These are phyloP conservation scores for Neophaeococcomyces mojaviensis DNA, from an alignment of 2,329 filamentous ascomycete species.

Conservation along the genomic window DNA sequence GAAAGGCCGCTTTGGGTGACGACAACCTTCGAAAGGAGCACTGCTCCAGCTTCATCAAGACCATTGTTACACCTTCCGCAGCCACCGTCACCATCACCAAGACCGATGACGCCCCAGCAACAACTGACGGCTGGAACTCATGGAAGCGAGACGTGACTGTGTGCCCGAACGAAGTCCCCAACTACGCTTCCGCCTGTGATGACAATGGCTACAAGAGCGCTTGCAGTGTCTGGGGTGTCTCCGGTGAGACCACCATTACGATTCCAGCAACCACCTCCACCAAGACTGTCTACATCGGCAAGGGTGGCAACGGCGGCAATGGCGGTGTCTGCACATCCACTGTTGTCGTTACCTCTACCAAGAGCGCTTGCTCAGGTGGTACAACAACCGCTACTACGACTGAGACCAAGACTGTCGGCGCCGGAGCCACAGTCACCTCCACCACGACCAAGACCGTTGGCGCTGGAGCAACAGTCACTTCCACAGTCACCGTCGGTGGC, in stretches of 20 bases:
- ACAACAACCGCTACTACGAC: slow-evolving; percentile 6
- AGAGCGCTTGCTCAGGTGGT: slow-evolving; percentile 7
- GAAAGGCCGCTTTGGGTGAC: slow-evolving; percentile 21
- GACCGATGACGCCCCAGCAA: not conserved
- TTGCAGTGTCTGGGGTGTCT: slow-evolving; percentile 18
- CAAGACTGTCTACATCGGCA: slow-evolving; percentile 20
- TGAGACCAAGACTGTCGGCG: slow-evolving; percentile 1
- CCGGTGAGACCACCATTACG: slow-evolving; percentile 19
- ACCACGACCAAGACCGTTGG: slow-evolving; percentile 3
- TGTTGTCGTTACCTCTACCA: slow-evolving; percentile 8
- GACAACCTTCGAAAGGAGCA: slow-evolving; percentile 15
- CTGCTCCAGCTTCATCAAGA: slow-evolving; percentile 21
- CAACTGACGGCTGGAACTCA: not conserved
- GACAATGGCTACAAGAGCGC: slow-evolving; percentile 18
- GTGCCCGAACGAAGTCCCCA: slow-evolving; percentile 23
- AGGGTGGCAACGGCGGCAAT: not conserved
- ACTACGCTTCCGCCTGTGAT: slow-evolving; percentile 22
- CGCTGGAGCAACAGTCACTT: not conserved
- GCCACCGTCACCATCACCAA: slow-evolving; percentile 7
- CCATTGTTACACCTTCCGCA: slow-evolving; percentile 9
- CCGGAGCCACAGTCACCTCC: not conserved
- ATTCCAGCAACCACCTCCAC: slow-evolving; percentile 20
- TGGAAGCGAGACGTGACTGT: slow-evolving; percentile 20
- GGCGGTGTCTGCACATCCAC: not conserved
- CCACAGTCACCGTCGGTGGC: slow-evolving; percentile 6